These are phyloP conservation scores for Elaeagnus macrophylla DNA, from an alignment of 306 rosid genomes.

Conservation along the genomic window DNA sequence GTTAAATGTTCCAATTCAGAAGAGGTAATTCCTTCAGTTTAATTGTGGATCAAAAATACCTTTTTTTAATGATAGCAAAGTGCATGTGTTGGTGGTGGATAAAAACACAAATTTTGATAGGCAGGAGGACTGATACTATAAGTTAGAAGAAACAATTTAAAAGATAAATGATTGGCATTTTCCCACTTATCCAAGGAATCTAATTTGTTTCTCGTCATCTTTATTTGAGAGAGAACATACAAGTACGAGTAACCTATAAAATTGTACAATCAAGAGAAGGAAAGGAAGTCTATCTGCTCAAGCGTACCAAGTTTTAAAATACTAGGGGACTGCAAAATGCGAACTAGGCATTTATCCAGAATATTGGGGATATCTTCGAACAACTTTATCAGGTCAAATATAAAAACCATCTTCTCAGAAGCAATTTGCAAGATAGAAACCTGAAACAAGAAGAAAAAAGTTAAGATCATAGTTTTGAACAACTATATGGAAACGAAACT, in stretches of 20 bases:
- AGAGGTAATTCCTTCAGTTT: too few species aligned
- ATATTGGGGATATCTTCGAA: constrained; percentile 47
- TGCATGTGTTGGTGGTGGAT: too few species aligned
- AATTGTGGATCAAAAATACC: too few species aligned
- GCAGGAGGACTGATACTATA: too few species aligned
- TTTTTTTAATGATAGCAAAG: too few species aligned
- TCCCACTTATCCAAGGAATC: too few species aligned
- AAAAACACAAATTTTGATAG: too few species aligned
- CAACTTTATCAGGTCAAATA: constrained; percentile 80
- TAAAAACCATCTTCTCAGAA: constrained; percentile 60
- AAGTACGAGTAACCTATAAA: neutral
- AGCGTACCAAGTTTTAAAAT: constrained; percentile 78
- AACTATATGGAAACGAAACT: neutral
- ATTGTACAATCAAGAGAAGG: neutral
- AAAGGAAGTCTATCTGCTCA: neutral
- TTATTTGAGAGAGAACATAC: too few species aligned
- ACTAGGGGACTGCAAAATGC: constrained; percentile 67
- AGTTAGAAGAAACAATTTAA: too few species aligned
- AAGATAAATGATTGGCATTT: too few species aligned
- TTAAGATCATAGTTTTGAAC: neutral
- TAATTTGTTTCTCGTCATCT: too few species aligned
- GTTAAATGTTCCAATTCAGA: too few species aligned
- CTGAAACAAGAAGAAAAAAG: constrained; percentile 41
- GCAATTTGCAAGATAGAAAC: constrained; percentile 97
- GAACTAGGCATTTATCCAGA: constrained; percentile 53